phyloP scores from a whole-genome alignment of 495 filamentous ascomycete species.

The Annulohypoxylon nitens region DNA sequence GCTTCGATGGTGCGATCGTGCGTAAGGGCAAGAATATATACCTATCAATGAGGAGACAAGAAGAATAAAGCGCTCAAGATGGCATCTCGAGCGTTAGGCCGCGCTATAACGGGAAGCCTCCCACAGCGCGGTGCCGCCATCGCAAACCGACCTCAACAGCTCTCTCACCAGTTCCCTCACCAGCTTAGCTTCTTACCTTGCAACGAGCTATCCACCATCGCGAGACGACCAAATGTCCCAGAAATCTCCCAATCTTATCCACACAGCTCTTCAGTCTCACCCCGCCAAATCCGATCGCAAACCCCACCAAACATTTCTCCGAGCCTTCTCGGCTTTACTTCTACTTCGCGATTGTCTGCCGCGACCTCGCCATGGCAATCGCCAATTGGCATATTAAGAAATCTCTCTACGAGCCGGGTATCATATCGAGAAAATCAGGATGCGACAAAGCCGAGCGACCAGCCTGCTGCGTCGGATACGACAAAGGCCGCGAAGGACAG shows the following conservation, averaged over 20 bases:
- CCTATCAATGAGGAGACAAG: slow-evolving; percentile 40
- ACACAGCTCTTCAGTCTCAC: slow-evolving; percentile 13
- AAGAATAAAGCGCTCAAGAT: slow-evolving; percentile 45
- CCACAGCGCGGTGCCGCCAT: slow-evolving; percentile 42
- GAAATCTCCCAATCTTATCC: slow-evolving; percentile 17
- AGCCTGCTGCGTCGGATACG: slow-evolving; percentile 21
- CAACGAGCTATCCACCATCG: slow-evolving; percentile 19
- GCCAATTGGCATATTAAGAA: slow-evolving; percentile 23
- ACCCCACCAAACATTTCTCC: slow-evolving; percentile 36
- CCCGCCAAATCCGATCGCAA: slow-evolving; percentile 31
- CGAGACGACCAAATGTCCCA: slow-evolving; percentile 20
- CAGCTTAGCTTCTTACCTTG: slow-evolving; percentile 25
- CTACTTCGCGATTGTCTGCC: slow-evolving; percentile 19
- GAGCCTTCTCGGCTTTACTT: slow-evolving; percentile 45
- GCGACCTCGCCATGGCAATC: slow-evolving; percentile 33
- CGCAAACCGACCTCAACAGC: slow-evolving; percentile 30
- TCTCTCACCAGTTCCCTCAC: slow-evolving; percentile 29
- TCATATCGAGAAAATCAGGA: slow-evolving; percentile 21
- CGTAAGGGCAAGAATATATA: slow-evolving; percentile 16
- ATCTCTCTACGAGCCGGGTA: slow-evolving; percentile 26
- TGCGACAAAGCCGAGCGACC: slow-evolving; percentile 14
- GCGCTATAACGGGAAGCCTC: slow-evolving; percentile 37
- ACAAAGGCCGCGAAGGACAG: slow-evolving; percentile 18
- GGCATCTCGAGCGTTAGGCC: slow-evolving; percentile 46
- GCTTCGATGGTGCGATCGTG: slow-evolving; percentile 38